A percentile compares a stretch with the other conserved stretches of the same genome.
Conservation (phyloP, 2,329 filamentous ascomycete genomes). For the Aspergillus spinulosporus region DNA sequence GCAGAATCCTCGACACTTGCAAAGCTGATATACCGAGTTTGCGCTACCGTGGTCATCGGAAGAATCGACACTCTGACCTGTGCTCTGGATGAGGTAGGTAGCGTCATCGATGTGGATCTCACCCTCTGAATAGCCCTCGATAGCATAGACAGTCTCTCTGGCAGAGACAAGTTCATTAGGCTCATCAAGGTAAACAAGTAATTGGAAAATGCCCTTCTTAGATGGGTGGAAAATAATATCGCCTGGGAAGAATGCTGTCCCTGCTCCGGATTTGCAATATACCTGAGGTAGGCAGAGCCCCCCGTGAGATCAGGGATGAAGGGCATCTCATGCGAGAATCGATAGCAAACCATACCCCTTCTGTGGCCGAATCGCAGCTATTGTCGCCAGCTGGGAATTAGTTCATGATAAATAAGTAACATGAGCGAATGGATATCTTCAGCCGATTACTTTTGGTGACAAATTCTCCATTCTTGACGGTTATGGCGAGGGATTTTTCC, state of each 20-base stretch:
- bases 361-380: conserved; percentile 32
- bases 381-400: conserved; percentile 34
- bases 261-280: conserved; percentile 26
- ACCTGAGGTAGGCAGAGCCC: conserved; percentile 38
- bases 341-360: conserved; percentile 34
- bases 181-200: conserved; percentile 28
- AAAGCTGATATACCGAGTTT: conserved; percentile 21
- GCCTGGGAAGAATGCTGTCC: conserved; percentile 32
- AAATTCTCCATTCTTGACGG: conserved; percentile 37
- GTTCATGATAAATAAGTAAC: conserved; percentile 35
- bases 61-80: background rate
- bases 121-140: background rate
- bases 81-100: conserved; percentile 17
- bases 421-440: conserved; percentile 35
- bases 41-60: no score
- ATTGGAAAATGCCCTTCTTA: conserved; percentile 34
- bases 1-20: conserved; percentile 34
- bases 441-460: conserved; percentile 33
- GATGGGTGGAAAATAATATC: conserved; percentile 32
- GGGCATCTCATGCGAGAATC: conserved; percentile 30
- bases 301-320: conserved; percentile 34
- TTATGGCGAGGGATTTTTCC: conserved; percentile 36
- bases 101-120: conserved; percentile 6
- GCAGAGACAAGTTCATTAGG: background rate
- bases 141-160: background rate